Evolutionary conservation across 495 filamentous ascomycete genomes (phyloP).

Genomic region (Tuber aestivum): DNA sequence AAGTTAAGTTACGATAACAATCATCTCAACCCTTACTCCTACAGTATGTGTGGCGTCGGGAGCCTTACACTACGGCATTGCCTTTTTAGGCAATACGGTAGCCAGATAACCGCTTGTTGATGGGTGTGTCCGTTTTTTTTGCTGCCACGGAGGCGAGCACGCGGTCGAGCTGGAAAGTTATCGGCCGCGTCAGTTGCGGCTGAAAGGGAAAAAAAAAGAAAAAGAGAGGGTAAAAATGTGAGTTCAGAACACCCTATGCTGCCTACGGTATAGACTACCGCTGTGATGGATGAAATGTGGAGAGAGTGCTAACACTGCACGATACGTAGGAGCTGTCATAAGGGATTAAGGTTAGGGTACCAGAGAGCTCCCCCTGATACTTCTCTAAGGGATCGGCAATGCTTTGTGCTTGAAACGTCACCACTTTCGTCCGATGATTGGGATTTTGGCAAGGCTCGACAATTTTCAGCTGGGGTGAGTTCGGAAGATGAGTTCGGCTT

Average conservation of each 20-base stretch:
- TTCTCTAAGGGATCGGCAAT: not conserved
- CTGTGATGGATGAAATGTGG: not conserved
- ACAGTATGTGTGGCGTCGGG: not conserved
- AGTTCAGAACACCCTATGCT: not conserved
- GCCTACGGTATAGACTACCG: not conserved
- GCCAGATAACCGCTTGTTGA: not conserved
- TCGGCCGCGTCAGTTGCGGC: constrained; percentile 1
- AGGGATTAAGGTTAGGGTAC: not conserved
- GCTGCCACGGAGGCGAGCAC: not conserved
- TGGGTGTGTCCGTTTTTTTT: not conserved
- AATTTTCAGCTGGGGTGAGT: not conserved
- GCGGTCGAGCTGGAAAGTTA: not conserved
- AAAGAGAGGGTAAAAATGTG: not conserved
- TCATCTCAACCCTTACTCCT: not conserved
- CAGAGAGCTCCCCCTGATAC: not conserved
- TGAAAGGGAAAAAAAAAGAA: not conserved
- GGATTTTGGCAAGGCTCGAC: not conserved
- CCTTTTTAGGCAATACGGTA: not conserved
- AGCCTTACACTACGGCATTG: not conserved
- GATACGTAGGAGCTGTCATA: not conserved
- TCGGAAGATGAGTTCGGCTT: not conserved
- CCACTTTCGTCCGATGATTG: not conserved
- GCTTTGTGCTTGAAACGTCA: not conserved
- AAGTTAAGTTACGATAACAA: not conserved
- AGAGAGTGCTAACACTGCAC: too few species aligned